Evolutionary conservation across 2,329 filamentous ascomycete genomes (phyloP), one percentile per base, ranked within the genome.

Genomic region (Fusarium bactridioides): DNA sequence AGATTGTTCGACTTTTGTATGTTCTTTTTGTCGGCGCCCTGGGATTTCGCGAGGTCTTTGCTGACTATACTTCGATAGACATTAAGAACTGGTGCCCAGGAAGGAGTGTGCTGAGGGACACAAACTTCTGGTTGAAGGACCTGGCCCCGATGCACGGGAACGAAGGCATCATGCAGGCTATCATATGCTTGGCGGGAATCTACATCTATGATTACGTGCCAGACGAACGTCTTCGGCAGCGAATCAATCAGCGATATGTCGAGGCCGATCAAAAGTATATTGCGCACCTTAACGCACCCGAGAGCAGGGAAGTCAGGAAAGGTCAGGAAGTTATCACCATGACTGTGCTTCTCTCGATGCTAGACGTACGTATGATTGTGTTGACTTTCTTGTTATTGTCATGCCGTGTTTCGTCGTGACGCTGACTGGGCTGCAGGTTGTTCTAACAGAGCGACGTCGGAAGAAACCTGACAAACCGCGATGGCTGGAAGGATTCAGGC

Each of bases 181-280:
- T n/a, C n/a, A n/a, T n/a, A n/a, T n/a, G n/a, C n/a, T n/a, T n/a
- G n/a, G n/a, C n/a, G n/a, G n/a, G n/a, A n/a, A n/a, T 13, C 72
- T 84, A 84, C 35, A 80, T 84, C 10, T 82, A 83, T 61, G 82
- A 84, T 61, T 84, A 83, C 38, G 62, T 79, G 21, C 82, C 81
- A 2, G 72, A 78, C 33, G 77, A 81, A 13, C 66, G 67, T 10
- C 73, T 84, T 18, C 76, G 78, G 21, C 71, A 71, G 15, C 76
- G 78, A 18, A 79, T 83, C 57, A 83, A 83, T 47, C 60, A 78
- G 16, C 76, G 77, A 25, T 83, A 82, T 62, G 44, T 50, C 16
- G 58, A 70, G 23, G 80, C 81, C 8, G 80, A 82, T 44, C 35
- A 64, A n/a, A n/a, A n/a, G n/a, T n/a, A 7, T 78, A 81, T 9